Percentiles rank a stretch among this genome's conserved stretches.
These are phyloP conservation scores for Gracilaria caudata DNA, from an alignment of 23 red algal genomes.

Conservation along the genomic window DNA sequence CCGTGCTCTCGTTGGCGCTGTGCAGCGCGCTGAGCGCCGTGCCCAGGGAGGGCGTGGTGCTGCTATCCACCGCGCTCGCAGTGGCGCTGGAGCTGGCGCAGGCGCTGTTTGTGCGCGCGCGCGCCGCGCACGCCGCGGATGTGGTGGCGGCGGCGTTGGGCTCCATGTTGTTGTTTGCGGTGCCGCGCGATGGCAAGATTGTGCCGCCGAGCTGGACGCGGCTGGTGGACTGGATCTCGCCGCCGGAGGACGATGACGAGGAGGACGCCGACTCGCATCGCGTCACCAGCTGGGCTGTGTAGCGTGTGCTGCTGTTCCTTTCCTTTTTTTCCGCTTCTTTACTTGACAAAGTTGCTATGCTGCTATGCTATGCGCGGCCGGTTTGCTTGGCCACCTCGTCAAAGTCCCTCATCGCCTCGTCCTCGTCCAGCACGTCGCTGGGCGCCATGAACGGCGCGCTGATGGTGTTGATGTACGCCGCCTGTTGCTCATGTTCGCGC, in stretches of 20 bases:
- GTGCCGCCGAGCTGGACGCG: neutral
- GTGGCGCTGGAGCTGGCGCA: conserved; percentile 37
- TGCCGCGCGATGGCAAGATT: conserved; percentile 30
- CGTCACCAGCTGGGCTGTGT: conserved; percentile 65
- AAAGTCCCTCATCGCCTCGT: conserved; percentile 58
- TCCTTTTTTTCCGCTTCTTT: neutral
- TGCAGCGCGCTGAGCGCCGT: neutral
- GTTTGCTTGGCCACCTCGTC: conserved; percentile 65
- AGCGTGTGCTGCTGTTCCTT: neutral
- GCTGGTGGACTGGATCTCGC: neutral
- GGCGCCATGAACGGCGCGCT: conserved; percentile 57
- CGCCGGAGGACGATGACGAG: conserved; percentile 28
- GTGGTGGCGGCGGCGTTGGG: conserved; percentile 30
- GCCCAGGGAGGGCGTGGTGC: conserved; percentile 12
- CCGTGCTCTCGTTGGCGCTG: conserved; percentile 23
- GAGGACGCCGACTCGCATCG: conserved; percentile 50
- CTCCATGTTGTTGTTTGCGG: conserved; percentile 24
- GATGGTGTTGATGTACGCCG: conserved; percentile 58
- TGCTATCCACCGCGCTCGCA: conserved; percentile 9
- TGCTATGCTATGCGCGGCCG: conserved; percentile 17
- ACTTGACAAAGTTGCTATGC: neutral
- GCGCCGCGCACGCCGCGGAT: conserved; percentile 17
- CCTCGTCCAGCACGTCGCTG: conserved; percentile 61
- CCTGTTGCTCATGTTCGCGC: conserved; percentile 24
- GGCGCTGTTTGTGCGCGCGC: neutral